Conservation (phyloP, 1,284 basidiomycete species). For the Sparassis latifolia region DNA sequence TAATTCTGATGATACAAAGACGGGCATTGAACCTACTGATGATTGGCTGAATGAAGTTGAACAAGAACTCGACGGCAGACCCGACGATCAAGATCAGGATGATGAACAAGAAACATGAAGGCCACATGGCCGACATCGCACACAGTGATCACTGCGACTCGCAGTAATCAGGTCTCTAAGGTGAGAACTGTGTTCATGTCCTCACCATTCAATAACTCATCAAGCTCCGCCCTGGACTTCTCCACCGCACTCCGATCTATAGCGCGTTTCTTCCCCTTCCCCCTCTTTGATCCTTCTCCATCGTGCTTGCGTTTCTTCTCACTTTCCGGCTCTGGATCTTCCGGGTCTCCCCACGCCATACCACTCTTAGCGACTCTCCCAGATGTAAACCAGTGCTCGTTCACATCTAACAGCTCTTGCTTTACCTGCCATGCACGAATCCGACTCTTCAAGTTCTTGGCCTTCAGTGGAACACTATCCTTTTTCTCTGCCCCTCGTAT, state of each 20-base stretch:
- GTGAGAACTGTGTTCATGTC: neutral
- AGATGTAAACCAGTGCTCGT: neutral
- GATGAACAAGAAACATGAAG: neutral
- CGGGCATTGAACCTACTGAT: constrained; percentile 4
- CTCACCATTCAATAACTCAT: neutral
- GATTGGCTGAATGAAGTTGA: constrained; percentile 2
- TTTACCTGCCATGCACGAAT: constrained; percentile 1
- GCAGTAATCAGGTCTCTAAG: neutral
- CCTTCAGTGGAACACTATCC: neutral
- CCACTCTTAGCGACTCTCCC: constrained; percentile 1
- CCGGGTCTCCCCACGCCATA: constrained; percentile 1
- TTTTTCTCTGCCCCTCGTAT: neutral
- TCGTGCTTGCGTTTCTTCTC: neutral
- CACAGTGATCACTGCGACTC: neutral
- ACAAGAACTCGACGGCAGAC: neutral
- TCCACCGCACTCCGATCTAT: neutral
- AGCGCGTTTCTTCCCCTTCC: neutral
- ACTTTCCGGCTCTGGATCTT: neutral
- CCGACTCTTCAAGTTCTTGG: neutral
- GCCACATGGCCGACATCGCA: neutral
- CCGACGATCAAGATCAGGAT: neutral
- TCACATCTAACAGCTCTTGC: neutral
- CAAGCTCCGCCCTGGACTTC: neutral
- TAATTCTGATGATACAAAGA: neutral
- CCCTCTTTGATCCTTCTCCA: neutral